Base-by-base conservation (phyloP, 2,329 filamentous ascomycete genomes). In the Aspergillus novofumigatus region DNA sequence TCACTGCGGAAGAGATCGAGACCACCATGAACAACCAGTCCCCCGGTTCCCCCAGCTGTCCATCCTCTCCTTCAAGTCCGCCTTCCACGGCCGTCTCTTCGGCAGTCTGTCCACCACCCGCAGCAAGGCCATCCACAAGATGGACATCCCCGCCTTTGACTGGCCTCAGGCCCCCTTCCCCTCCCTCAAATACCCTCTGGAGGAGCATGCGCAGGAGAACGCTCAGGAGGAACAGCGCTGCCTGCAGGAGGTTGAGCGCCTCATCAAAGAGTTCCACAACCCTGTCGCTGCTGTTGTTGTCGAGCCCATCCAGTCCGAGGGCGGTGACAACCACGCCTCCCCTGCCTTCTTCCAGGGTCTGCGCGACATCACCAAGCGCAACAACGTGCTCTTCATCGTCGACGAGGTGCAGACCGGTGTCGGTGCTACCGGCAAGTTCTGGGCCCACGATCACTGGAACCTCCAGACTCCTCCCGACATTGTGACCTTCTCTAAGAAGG, bases 381-480 rank as follows among this genome's bases (percentile, higher is more conserved):
- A 70, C 66, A 82, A 86, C 65, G 84, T 96, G 29, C 85, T 95
- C 57, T 81, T 96, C 74, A 96, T 96, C 70, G 92, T 95, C 62
- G 92, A 96, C 73, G 92, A 96, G 78, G 92, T 96, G 10, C 92
- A 96, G 79, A 96, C 92, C 6, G 92, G 92, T 72, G 88, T 96
- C 26, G 92, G 92, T 67, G 91, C 92, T 42, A 96, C 92, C 0
- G 92, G 92, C 67, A 92, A 90, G 75, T 96, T 96, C 86, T 96
- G 92, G 92, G 92, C 92, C 8, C 92, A 96, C 80, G 91, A 96
- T 69, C 92, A 96, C 86, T 96, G 92, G 92, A 83, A 89, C 74
- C 83, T 96, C 47, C 71, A 82, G 51, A 79, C 86, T 38, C 90
- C 92, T 8, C 92, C 92, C 0, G 92, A 96, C 79, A 94, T 96